These are phyloP conservation scores for Sugiyamaella marilandica DNA, from an alignment of 805 yeast species.

Conservation along the genomic window DNA sequence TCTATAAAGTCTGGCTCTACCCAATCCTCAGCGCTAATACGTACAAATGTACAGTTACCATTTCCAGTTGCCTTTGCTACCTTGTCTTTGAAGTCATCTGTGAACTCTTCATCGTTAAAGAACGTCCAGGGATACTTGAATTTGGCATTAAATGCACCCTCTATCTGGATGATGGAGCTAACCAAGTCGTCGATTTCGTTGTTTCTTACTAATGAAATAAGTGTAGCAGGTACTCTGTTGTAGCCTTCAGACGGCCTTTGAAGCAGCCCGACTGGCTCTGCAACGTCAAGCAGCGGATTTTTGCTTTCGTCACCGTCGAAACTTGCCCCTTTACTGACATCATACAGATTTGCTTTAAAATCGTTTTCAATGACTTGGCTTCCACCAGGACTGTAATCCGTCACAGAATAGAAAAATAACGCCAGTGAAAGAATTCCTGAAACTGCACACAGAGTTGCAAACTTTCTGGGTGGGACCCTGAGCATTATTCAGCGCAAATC, in stretches of 20 bases:
- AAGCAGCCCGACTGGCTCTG: slow-evolving; percentile 5
- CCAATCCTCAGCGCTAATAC: slow-evolving; percentile 46
- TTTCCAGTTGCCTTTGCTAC: slow-evolving; percentile 41
- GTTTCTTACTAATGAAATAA: slow-evolving; percentile 69
- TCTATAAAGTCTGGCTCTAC: slow-evolving; percentile 56
- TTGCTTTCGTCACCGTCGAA: neutral
- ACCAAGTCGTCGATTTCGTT: slow-evolving; percentile 49
- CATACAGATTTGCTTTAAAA: neutral
- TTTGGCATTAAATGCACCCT: slow-evolving; percentile 59
- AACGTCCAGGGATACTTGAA: slow-evolving; percentile 81
- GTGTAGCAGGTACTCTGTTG: slow-evolving; percentile 60
- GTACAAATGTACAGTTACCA: slow-evolving; percentile 45
- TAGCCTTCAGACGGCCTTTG: neutral
- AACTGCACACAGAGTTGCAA: neutral
- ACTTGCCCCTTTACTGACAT: neutral
- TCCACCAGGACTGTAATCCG: neutral
- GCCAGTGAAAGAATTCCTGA: neutral
- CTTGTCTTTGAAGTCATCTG: slow-evolving; percentile 48
- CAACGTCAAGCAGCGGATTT: slow-evolving; percentile 1
- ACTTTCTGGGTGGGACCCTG: neutral
- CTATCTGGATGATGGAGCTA: slow-evolving; percentile 55
- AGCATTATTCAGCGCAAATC: neutral
- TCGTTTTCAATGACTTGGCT: neutral
- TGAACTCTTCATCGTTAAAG: slow-evolving; percentile 66
- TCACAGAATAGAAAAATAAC: neutral